Base-by-base conservation (phyloP, 345 rosid species). In the Ceriops zippeliana region DNA sequence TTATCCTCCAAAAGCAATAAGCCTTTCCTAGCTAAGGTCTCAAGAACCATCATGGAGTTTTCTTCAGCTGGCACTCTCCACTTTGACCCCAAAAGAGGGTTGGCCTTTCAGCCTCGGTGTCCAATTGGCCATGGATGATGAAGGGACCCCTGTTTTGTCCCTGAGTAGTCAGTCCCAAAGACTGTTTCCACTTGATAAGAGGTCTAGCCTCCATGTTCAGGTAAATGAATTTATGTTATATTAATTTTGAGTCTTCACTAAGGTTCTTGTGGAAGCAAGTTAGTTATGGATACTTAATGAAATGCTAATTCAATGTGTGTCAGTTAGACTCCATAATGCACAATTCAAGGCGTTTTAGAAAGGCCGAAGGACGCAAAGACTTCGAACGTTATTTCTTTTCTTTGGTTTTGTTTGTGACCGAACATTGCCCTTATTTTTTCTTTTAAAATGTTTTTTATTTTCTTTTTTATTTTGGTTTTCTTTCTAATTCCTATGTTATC, bases 191-290 rank as follows among this genome's bases (percentile, higher is more conserved):
- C 76, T 72, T 64, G 92, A 86, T 53, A 73, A 53, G 74, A 85
- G 86, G 82, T 89, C 96, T 49, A 82, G 90, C 77, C 97, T 93
- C 73, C 96, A 93, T 75, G 92, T 93, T 85, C 96, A 90, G 93
- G 98, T 85, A n/a, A 52, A 42, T 42, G 49, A 11, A 42, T 63
- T 56, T 9, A 17, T 47, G 0, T 16, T 16, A 10, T 20, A 21
- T 3, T 56, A 16, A 47, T n/a, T 56, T 58, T 58, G 21, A 4
- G 19, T 31, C 19, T 19, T 3, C 4, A 15, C 26, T 54, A 59
- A 4, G 46, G 46, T 38, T 38, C 46, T 9, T 10, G 46, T 42
- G 49, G 17, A 42, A 42, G 15, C 49, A 2, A 11, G 4, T 11
- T 0, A 11, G 49, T 42, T 42, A 11, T 13, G 49, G 32, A 13